Conservation (phyloP, 139 green algal genomes). For the Tetradesmus lagerheimii region DNA sequence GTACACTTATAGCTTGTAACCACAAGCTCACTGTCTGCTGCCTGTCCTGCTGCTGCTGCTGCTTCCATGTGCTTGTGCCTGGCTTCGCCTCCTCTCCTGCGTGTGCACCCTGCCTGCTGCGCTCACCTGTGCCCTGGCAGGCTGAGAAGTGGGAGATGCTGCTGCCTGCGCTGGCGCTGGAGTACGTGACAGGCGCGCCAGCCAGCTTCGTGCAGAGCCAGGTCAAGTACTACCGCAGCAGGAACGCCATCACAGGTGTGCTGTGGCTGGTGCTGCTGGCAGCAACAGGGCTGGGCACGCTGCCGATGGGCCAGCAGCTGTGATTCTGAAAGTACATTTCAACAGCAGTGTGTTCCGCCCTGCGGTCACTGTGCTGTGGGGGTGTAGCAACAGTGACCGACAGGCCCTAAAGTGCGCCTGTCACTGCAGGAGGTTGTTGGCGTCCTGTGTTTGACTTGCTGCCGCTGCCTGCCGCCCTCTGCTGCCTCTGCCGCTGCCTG, state of each 20-base stretch:
- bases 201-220: neutral
- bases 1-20: too few relatives aligned
- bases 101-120: neutral
- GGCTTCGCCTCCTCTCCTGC: neutral
- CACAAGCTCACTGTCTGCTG: too few relatives aligned
- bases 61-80: neutral
- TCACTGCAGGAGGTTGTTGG: neutral
- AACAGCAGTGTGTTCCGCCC: too few relatives aligned
- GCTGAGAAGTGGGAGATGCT: conserved; percentile 55
- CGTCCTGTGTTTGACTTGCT: neutral
- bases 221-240: conserved; percentile 43
- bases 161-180: conserved; percentile 46
- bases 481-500: neutral
- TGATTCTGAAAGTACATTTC: too few relatives aligned
- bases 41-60: neutral
- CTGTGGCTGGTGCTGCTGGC: neutral
- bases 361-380: too few relatives aligned
- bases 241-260: conserved; percentile 37
- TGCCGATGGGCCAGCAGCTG: too few relatives aligned
- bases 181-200: conserved; percentile 45
- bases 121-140: neutral
- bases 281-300: too few relatives aligned
- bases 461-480: neutral
- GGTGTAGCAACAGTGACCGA: neutral
- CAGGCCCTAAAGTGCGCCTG: too few relatives aligned